Conservation (phyloP, 2,329 filamentous ascomycete genomes). For the Myriangium duriaei region DNA sequence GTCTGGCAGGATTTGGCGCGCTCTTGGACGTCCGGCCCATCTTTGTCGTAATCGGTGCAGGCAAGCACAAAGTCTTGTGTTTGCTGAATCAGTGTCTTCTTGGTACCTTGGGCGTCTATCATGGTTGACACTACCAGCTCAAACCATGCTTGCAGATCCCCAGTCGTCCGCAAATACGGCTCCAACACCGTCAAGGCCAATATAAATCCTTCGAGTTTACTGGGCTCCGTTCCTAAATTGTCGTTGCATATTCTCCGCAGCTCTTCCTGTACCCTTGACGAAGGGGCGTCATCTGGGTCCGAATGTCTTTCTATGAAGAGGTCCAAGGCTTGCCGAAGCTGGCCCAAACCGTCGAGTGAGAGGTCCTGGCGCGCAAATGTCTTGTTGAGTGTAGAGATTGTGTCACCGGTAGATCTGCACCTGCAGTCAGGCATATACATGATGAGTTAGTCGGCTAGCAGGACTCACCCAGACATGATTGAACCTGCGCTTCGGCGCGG, state of each 20-base stretch:
- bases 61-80: constrained; percentile 52
- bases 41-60: constrained; percentile 50
- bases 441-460: neutral
- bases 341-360: constrained; percentile 48
- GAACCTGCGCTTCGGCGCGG: constrained; percentile 1
- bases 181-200: constrained; percentile 52
- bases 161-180: constrained; percentile 49
- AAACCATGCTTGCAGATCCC: constrained; percentile 60
- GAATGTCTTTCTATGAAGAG: constrained; percentile 56
- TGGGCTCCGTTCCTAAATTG: constrained; percentile 44
- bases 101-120: constrained; percentile 44
- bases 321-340: constrained; percentile 49
- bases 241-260: constrained; percentile 54
- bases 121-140: constrained; percentile 47
- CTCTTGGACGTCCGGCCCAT: constrained; percentile 39
- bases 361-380: constrained; percentile 26
- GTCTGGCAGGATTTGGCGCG: constrained; percentile 32
- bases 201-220: constrained; percentile 55
- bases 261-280: constrained; percentile 64
- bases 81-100: constrained; percentile 52
- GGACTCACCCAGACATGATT: constrained; percentile 7
- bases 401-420: constrained; percentile 34
- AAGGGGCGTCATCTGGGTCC: constrained; percentile 52
- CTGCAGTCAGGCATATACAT: neutral
- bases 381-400: constrained; percentile 29